Percentiles rank a stretch among this genome's conserved stretches.
These are phyloP conservation scores for Trametes cingulata DNA, from an alignment of 768 basidiomycete genomes.

Conservation along the genomic window DNA sequence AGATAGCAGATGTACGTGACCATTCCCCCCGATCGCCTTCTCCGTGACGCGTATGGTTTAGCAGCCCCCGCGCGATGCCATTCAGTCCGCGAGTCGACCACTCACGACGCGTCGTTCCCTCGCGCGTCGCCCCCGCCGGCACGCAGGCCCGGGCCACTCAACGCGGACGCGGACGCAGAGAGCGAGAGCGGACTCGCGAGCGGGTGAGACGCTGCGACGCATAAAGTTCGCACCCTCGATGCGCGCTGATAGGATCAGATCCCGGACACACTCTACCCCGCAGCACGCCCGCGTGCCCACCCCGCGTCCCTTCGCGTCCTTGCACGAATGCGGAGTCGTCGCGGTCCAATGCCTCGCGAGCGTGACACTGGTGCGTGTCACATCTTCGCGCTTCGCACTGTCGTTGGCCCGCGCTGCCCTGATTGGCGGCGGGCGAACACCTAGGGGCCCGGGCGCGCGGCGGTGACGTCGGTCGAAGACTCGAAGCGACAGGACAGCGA, in stretches of 20 bases:
- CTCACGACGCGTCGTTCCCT: too few species aligned
- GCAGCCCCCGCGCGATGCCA: not conserved
- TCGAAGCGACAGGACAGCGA: too few species aligned
- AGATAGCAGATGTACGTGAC: constrained; percentile 7
- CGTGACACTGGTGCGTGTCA: not conserved
- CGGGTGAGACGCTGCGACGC: not conserved
- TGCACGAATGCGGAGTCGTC: not conserved
- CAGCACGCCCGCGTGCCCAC: not conserved
- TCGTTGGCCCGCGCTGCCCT: not conserved
- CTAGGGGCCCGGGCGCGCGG: not conserved
- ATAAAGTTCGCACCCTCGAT: constrained; percentile 21
- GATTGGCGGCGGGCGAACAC: constrained; percentile 2
- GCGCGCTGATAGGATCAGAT: constrained; percentile 18
- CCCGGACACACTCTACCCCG: constrained; percentile 7
- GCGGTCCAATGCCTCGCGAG: too few species aligned
- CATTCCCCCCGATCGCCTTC: not conserved
- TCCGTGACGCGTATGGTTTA: not conserved
- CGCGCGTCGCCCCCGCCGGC: not conserved
- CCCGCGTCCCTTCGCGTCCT: not conserved
- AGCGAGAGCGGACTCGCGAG: not conserved
- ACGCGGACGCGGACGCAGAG: not conserved
- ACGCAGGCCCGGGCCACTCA: too few species aligned
- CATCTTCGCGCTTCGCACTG: too few species aligned
- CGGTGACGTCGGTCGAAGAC: constrained; percentile 7
- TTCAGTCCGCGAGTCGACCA: not conserved